Conservation (phyloP, 139 green algal genomes). For the Micractinium conductrix region DNA sequence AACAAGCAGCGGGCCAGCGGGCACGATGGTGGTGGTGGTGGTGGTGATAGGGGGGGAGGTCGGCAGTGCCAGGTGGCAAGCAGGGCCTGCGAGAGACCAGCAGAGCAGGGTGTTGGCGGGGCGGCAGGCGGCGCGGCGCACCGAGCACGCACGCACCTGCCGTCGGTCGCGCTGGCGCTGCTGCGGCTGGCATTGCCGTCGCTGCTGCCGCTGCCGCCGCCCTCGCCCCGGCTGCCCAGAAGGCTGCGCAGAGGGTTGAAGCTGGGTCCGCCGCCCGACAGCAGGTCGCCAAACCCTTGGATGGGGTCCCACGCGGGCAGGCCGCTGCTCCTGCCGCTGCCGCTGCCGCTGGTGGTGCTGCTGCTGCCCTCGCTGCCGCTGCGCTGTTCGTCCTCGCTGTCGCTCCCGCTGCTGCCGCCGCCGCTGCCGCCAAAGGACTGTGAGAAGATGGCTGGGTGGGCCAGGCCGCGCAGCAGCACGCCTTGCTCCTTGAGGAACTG, state of each 20-base stretch:
- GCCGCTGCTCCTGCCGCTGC: not conserved
- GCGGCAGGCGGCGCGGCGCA: no score
- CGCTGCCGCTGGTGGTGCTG: not conserved
- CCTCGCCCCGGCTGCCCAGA: not conserved
- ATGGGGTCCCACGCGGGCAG: constrained; percentile 40
- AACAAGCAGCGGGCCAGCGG: not conserved
- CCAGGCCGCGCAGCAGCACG: constrained; percentile 81
- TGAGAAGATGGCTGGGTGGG: constrained; percentile 75
- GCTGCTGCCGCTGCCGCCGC: not conserved
- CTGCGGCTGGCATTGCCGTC: not conserved
- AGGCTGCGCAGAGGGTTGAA: not conserved
- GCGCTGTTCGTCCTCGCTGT: not conserved
- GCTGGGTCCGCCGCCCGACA: no score
- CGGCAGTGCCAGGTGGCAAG: no score
- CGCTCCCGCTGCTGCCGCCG: not conserved
- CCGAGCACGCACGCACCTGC: no score
- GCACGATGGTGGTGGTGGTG: no score
- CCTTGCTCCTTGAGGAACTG: constrained; percentile 72
- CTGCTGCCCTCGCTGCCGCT: not conserved
- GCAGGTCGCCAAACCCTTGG: not conserved
- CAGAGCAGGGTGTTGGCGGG: no score
- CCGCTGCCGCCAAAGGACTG: not conserved
- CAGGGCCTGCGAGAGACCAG: no score
- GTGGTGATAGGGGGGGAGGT: not conserved
- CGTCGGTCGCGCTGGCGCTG: no score